A percentile compares a stretch with the other conserved stretches of the same genome.
Evolutionary conservation across 768 basidiomycete species (phyloP).

Genomic region (Clitopilus passeckerianus): DNA sequence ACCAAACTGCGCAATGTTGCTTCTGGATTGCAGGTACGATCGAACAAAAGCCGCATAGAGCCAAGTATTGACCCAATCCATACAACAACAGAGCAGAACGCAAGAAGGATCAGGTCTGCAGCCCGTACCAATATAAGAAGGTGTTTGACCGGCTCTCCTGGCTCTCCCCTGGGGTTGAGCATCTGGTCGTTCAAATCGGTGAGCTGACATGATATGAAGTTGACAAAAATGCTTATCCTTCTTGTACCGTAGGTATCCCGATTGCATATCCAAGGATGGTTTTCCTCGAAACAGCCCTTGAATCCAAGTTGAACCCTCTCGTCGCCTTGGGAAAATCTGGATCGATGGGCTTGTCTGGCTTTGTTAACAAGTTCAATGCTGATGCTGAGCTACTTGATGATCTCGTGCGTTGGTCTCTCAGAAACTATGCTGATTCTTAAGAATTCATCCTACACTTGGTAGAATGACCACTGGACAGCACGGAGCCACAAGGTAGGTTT

Average conservation of each 20-base stretch:
- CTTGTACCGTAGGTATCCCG: slow-evolving; percentile 48
- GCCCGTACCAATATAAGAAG: slow-evolving; percentile 63
- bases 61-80: not conserved
- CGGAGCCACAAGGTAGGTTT: slow-evolving; percentile 62
- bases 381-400: slow-evolving; percentile 94
- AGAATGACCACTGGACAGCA: slow-evolving; percentile 94
- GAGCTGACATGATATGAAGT: slow-evolving; percentile 1
- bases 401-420: slow-evolving; percentile 42
- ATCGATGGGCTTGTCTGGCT: slow-evolving; percentile 63
- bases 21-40: slow-evolving; percentile 80
- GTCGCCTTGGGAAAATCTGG: slow-evolving; percentile 68
- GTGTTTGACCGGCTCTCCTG: slow-evolving; percentile 58
- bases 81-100: slow-evolving; percentile 66
- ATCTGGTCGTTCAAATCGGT: slow-evolving; percentile 83
- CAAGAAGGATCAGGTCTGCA: slow-evolving; percentile 77
- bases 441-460: not conserved
- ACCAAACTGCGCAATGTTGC: slow-evolving; percentile 66
- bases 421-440: not conserved
- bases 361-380: slow-evolving; percentile 89
- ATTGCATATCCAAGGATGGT: slow-evolving; percentile 94
- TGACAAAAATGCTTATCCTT: not conserved
- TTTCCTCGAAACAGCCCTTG: slow-evolving; percentile 76
- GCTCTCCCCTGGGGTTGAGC: slow-evolving; percentile 68
- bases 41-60: not conserved
- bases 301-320: slow-evolving; percentile 82